Evolutionary conservation across 306 rosid species (phyloP).

Genomic region (Lathyrus aphaca): DNA sequence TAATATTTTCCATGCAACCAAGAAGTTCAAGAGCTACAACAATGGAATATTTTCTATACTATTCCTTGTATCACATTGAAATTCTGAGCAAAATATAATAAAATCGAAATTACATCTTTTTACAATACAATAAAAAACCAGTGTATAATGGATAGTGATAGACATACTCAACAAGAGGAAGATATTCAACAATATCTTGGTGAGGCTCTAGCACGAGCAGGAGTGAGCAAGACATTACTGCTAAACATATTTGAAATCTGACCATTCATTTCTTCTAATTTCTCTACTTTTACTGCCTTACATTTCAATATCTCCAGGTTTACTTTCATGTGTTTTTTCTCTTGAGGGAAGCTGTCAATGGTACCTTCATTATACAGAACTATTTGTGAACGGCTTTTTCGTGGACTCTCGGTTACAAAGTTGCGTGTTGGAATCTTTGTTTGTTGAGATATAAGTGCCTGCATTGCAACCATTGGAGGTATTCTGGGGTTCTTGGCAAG

Average conservation of each 20-base stretch:
- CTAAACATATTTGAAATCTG: conserved; percentile 59
- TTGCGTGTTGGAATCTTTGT: conserved; percentile 42
- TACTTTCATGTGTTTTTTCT: conserved; percentile 43
- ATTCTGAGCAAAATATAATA: conserved; percentile 28
- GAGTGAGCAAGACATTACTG: conserved; percentile 44
- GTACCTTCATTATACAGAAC: conserved; percentile 37
- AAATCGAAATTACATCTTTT: conserved; percentile 28
- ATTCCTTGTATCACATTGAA: conserved; percentile 26
- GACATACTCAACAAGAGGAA: neutral
- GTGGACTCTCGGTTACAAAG: conserved; percentile 34
- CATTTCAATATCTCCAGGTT: conserved; percentile 64
- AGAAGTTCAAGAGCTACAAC: conserved; percentile 19
- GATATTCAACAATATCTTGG: conserved; percentile 66
- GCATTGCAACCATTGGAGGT: conserved; percentile 74
- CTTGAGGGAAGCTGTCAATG: conserved; percentile 37
- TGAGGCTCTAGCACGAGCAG: conserved; percentile 46
- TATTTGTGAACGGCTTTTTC: conserved; percentile 38
- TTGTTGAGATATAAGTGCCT: conserved; percentile 75
- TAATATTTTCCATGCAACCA: conserved; percentile 8
- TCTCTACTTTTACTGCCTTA: conserved; percentile 66
- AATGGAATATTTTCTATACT: conserved; percentile 27
- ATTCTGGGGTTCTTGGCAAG: conserved; percentile 82
- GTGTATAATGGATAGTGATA: neutral
- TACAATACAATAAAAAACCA: conserved; percentile 35
- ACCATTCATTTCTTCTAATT: conserved; percentile 58